These are phyloP conservation scores for Aspergillus aculeatinus DNA, from an alignment of 2,329 filamentous ascomycete species.

Conservation along the genomic window DNA sequence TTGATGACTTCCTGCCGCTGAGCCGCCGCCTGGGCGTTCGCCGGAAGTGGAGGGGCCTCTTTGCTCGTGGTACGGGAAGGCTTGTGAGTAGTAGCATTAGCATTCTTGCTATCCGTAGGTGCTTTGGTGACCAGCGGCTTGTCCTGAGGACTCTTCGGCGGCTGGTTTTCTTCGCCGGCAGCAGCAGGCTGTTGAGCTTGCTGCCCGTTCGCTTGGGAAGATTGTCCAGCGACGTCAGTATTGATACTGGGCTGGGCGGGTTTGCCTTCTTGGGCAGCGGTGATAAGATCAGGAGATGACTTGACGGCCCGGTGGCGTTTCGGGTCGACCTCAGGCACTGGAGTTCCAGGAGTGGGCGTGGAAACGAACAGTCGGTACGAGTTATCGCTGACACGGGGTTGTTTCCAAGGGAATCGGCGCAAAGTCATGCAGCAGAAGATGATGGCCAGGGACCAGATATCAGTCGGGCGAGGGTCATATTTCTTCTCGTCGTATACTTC, in stretches of 20 bases:
- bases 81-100: conserved; percentile 21
- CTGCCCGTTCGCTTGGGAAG: conserved; percentile 14
- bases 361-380: conserved; percentile 92
- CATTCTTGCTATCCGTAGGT: conserved; percentile 17
- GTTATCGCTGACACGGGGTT: conserved; percentile 86
- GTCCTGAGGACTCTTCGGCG: conserved; percentile 28
- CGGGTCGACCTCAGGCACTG: conserved; percentile 43
- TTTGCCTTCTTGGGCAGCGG: conserved; percentile 26
- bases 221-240: conserved; percentile 11
- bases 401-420: conserved; percentile 94
- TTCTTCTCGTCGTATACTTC: conserved; percentile 93
- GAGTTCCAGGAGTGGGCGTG: conserved; percentile 70
- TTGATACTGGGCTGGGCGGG: conserved; percentile 20
- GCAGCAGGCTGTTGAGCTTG: conserved; percentile 21
- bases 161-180: conserved; percentile 26
- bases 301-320: conserved; percentile 35
- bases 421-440: conserved; percentile 99
- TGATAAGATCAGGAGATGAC: conserved; percentile 37
- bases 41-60: conserved; percentile 38
- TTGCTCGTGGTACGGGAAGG: conserved; percentile 40
- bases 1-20: conserved; percentile 72
- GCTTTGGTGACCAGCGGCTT: conserved; percentile 23
- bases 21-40: conserved; percentile 26
- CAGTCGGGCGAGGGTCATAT: conserved; percentile 90
- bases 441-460: conserved; percentile 97